Evolutionary conservation across 495 filamentous ascomycete species (phyloP), one percentile per base, ranked within the genome.

Genomic region (Hypoxylon fuscum): DNA sequence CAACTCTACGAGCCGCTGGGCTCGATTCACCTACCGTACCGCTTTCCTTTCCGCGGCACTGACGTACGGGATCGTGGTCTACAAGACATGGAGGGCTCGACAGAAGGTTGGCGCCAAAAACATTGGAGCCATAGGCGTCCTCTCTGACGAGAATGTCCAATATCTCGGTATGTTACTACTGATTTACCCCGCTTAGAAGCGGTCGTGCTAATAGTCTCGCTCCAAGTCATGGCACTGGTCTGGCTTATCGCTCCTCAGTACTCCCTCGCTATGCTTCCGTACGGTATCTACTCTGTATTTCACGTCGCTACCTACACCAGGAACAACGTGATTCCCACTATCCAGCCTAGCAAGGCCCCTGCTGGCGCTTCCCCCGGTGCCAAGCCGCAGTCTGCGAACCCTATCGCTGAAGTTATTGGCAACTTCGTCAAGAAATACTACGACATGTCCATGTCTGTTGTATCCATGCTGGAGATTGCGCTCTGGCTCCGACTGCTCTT

Each of bases 31-130:
- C 56, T 98, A 98, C 75, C 93, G 96, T 63, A 81, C 89, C 29
- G 90, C 93, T 35, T 98, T 98, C 74, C 51, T 97, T 52, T 86
- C 91, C 6, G 95, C 95, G 0, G 91, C 93, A 10, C 85, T 85
- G 22, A 98, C 95, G 2, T 98, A 98, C 76, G 95, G 96, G 62
- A 97, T 98, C 58, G 95, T 98, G 15, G 96, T 98, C n/a, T 98
- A 96, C 83, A 98, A 98, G 84, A 92, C 91, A 47, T 93, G 90
- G 78, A 87, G 93, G 54, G 90, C 95, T 57, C 87, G 91, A 54
- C 82, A 88, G 59, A 85, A 86, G 74, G 78, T 84, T 44, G 88
- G 87, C 44, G 82, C 79, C 52, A 82, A 79, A 70, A 77, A 79
- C 59, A 76, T 77, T 35, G 85, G 87, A 61, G 72, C 77, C 21